Evolutionary conservation across 345 rosid species (phyloP), one percentile per base, ranked within the genome.

Genomic region (Raphanus raphanistrum): DNA sequence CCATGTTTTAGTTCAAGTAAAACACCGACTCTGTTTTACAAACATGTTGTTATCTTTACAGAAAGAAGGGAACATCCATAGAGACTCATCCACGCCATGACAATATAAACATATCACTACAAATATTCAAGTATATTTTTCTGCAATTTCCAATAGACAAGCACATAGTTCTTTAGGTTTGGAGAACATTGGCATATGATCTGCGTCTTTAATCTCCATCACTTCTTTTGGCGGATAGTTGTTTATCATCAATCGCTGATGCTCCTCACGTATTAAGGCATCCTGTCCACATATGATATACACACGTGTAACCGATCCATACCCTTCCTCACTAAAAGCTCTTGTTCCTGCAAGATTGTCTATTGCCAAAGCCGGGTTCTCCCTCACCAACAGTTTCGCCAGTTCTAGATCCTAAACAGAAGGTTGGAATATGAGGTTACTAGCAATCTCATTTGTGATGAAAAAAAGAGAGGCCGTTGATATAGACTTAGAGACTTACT

Each of bases 261-360:
- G 16, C 1, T 78, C 78, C 16, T 58, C 61, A 4, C 5, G 2
- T 11, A 84, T 0, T 7, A 10, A 2, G 4, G 63, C 13, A 38
- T 85, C 90, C 17, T 79, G 76, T 2, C 81, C 41, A 16, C 84
- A 74, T 6, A 82, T 21, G 1, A 87, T 70, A 50, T 32, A 82
- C 1, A 70, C 66, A 45, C 84, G 66, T 0, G 5, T 10, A 10
- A 83, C 81, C 0, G 75, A 63, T 29, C 82, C 83, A 21, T 81
- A 79, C 0, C 78, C 70, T 61, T 79, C 70, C 5, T 50, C 38
- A 0, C 76, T 68, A 25, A 82, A 84, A 2, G 63, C 52, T 15
- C 8, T 59, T 2, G 65, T 52, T 32, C 64, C 74, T 7, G 76
- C 29, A 9, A 75, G 43, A 70, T 75, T 79, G 26, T 66, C 60